Base-by-base conservation (phyloP, 192 early-diverging fungal species). In the Chytriomyces confervae region DNA sequence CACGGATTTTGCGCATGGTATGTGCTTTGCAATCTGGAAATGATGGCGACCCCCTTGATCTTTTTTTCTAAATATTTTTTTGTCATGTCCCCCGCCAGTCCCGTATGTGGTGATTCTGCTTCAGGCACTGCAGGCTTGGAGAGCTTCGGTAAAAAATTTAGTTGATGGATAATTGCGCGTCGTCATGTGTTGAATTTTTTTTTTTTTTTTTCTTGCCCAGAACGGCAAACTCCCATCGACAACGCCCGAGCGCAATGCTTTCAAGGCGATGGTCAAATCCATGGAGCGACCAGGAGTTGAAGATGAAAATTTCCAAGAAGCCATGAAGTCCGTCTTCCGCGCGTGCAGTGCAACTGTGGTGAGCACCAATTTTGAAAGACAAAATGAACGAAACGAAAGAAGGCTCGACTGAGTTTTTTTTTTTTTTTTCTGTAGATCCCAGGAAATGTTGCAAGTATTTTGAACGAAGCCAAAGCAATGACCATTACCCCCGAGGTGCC, bases 231-330 rank as follows among this genome's bases (percentile, higher is more conserved):
- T 93, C 51, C 92, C 92, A 16, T 79, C 82, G 0, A 87, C 86
- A 7, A 87, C 81, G 62, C 73, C 77, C 3, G 93, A 96, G 69
- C 87, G 88, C 60, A 89, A 88, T 20, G 82, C 89, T 77, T 86
- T 96, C 75, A 91, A 92, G 60, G 83, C 85, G 18, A 67, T 89
- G 13, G 86, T 98, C 23, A 74, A 74, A 3, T 63, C 80, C 7
- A 66, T 77, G 53, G 62, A 79, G 50, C 66, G 81, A 0, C 60
- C 64, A 7, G 89, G 86, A 77, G 87, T 87, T 65, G 84, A 87
- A 2, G 88, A 87, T 66, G 93, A 97, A 75, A 98, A 98, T 77
- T 96, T 97, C 82, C 90, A 91, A 7, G 95, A 98, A 82, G 96
- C 96, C 0, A 79, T 87, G 7, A 81, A 85, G n/a, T 85, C 88